Base-by-base conservation (phyloP, 2,329 filamentous ascomycete genomes). In the Colletotrichum lentis region DNA sequence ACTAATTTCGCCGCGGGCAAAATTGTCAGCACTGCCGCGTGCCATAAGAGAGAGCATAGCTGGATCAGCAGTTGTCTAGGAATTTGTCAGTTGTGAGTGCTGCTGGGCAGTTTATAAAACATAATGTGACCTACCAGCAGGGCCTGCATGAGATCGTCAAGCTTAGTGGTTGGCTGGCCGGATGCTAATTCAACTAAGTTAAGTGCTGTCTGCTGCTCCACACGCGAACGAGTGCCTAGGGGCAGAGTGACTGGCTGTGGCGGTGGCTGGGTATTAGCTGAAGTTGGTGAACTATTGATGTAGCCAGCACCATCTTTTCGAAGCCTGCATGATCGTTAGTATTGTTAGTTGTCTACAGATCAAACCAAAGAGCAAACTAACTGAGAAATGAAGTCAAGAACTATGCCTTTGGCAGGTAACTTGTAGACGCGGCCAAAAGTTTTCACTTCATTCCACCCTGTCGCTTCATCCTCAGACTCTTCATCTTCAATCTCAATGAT, bases 371-470 rank as follows among this genome's bases (percentile, higher is more conserved):
- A 20, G 31, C 2, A 16, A 27, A 81, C 85, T 78, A 77, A 88
- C 86, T 84, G 82, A 67, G 86, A 81, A 56, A 97, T 88, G 76
- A 97, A 94, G 75, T 93, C 89, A 14, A 89, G 82, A 73, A 91
- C 85, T 72, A 94, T 83, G 43, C 89, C 88, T 73, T 83, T 83
- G 69, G 88, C 88, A 0, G 87, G 84, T 62, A 94, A 79, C 68
- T 86, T 86, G 76, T 90, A 90, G 24, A 88, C 81, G 35, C 86
- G 84, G n/a, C 90, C 91, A 74, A 88, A 90, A 18, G 86, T 85
- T 64, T 83, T 81, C 10, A 85, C 77, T 65, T 89, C 86, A 62
- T 84, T 85, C 81, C 90, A 89, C 39, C 83, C 84, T 49, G 79
- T 79, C 55, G 86, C 81, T 39, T 85, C 84, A 35, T 85, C 82